Conservation (phyloP, 2,329 filamentous ascomycete genomes). For the Eutypella sp. region DNA sequence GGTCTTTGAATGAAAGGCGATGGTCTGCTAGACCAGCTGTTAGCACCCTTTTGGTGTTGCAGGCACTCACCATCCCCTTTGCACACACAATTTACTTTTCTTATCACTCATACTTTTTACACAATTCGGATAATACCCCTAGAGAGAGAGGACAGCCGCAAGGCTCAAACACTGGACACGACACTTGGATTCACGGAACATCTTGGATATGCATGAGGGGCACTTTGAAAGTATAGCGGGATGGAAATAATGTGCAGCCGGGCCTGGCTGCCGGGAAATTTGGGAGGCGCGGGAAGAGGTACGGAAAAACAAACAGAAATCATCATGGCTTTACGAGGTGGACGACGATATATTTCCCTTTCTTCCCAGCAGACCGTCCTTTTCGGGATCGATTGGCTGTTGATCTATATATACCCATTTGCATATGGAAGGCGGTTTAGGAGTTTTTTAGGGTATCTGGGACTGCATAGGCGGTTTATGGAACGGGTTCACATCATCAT, state of each 20-base stretch:
- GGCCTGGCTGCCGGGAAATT: constrained; percentile 14
- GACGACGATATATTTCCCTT: constrained; percentile 21
- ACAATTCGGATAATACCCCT: constrained; percentile 19
- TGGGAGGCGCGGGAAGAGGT: too few species aligned
- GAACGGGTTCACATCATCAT: too few species aligned
- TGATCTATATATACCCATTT: constrained; percentile 21
- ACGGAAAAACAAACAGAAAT: constrained; percentile 21
- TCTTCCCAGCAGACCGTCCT: too few species aligned
- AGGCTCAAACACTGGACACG: constrained; percentile 26
- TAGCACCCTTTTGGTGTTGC: constrained; percentile 29
- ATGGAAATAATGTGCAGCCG: background rate
- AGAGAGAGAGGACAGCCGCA: constrained; percentile 27
- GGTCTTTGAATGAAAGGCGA: constrained; percentile 33
- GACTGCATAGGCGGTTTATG: constrained; percentile 20
- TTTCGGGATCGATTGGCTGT: constrained; percentile 17
- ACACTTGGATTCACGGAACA: constrained; percentile 24
- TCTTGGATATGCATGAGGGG: constrained; percentile 21
- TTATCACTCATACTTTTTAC: constrained; percentile 13
- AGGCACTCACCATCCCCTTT: constrained; percentile 32
- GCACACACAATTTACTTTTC: constrained; percentile 18
- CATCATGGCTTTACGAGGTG: constrained; percentile 24
- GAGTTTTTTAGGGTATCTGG: constrained; percentile 5
- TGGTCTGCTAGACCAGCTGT: constrained; percentile 13
- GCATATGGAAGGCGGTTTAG: constrained; percentile 17
- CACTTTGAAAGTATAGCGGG: background rate